Conservation (phyloP, 2,329 filamentous ascomycete species). For the Aciculosporium take region DNA sequence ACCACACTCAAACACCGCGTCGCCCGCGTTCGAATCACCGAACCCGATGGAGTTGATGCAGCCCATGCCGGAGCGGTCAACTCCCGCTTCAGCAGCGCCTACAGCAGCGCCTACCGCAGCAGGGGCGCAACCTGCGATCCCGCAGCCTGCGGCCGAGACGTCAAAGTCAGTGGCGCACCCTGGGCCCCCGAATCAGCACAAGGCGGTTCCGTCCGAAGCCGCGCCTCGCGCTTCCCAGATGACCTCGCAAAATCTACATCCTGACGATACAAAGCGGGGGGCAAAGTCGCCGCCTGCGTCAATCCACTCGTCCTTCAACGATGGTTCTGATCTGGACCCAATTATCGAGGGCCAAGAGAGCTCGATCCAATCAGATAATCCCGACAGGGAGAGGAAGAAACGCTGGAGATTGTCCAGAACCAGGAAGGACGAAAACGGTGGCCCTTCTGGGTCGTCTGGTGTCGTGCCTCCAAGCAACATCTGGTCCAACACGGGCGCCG, state of each 20-base stretch:
- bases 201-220: constrained; percentile 27
- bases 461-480: constrained; percentile 31
- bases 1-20: constrained; percentile 27
- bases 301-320: constrained; percentile 62
- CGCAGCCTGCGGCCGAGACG: not conserved
- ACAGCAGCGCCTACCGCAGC: not conserved
- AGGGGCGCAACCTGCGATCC: not conserved
- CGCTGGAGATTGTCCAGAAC: constrained; percentile 58
- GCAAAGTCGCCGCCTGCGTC: constrained; percentile 64
- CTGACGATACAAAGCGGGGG: constrained; percentile 41
- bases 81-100: not conserved
- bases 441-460: constrained; percentile 25
- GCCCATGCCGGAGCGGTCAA: constrained; percentile 4
- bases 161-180: constrained; percentile 6
- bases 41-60: constrained; percentile 30
- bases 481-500: constrained; percentile 49
- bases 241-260: constrained; percentile 27
- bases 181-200: constrained; percentile 10
- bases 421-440: constrained; percentile 40
- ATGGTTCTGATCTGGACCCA: constrained; percentile 68
- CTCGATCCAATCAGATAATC: constrained; percentile 23
- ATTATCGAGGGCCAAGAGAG: constrained; percentile 39
- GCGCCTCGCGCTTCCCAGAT: constrained; percentile 34
- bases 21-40: constrained; percentile 29
- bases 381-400: constrained; percentile 55